Evolutionary conservation across 2,329 filamentous ascomycete genomes (phyloP).

Genomic region (Colletotrichum camelliae): DNA sequence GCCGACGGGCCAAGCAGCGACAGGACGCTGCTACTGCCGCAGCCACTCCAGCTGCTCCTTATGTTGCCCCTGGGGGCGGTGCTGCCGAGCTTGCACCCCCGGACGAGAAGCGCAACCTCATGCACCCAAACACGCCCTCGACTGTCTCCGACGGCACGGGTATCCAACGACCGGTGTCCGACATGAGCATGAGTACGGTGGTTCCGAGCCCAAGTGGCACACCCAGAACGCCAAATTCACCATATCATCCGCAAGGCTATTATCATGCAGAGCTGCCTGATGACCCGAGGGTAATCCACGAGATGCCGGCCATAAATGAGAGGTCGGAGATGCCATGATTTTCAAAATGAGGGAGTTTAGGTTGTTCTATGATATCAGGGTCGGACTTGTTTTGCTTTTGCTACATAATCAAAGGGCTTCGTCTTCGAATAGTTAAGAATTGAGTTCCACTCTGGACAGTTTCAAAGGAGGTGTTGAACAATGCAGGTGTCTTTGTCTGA

Average conservation of each 20-base stretch:
- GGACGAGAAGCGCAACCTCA: not conserved
- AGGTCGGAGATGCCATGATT: not conserved
- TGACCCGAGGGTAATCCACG: not conserved
- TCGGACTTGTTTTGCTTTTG: not conserved
- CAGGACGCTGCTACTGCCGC: not conserved
- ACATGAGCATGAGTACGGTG: not conserved
- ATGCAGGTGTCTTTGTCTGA: not conserved
- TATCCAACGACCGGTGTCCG: not conserved
- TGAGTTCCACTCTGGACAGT: not conserved
- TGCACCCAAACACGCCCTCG: not conserved
- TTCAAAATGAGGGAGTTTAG: not conserved
- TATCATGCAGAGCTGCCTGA: not conserved
- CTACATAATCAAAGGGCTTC: not conserved
- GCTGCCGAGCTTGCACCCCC: not conserved
- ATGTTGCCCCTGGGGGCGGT: not conserved
- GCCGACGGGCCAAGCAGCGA: not conserved
- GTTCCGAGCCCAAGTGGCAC: not conserved
- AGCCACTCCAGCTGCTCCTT: not conserved
- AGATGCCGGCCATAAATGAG: constrained; percentile 13
- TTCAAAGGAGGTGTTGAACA: not conserved
- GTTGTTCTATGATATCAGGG: not conserved
- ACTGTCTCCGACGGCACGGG: not conserved
- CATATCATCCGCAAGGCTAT: not conserved
- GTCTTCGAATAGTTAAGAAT: not conserved
- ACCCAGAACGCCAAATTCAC: not conserved